Base-by-base conservation (phyloP, 768 basidiomycete genomes). In the Mrakia frigida region DNA sequence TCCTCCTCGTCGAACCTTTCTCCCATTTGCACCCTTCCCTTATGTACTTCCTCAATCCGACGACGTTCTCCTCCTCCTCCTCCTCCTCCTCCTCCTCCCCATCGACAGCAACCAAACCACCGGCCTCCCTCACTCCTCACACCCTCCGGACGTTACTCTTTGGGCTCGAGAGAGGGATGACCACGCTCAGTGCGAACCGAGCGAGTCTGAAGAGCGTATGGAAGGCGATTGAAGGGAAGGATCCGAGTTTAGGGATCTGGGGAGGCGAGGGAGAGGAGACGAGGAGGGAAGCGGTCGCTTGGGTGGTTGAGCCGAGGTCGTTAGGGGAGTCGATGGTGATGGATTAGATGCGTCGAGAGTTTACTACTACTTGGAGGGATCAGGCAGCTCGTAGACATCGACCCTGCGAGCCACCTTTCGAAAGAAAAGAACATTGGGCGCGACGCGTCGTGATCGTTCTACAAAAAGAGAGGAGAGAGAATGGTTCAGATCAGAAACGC, bases 141-240 rank as follows among this genome's bases (percentile, higher is more conserved):
- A 94, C 93, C 0, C 87, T 91, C 13, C 86, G 88, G 74, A 91
- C 90, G 73, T 85, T 94, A 84, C 83, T 89, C 28, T 88, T 87
- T 81, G 93, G 93, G 23, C 88, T 90, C 0, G 84, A 84, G 53
- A 83, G 87, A 37, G 89, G 90, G 0, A 90, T 91, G 91, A 94
- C 93, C 78, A 92, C 91, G n/a, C 84, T 95, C 68, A 94, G 93
- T 6, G 92, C 92, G 13, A 95, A 96, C 79, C 86, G 88, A 79
- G 87, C 90, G 41, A 92, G 92, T 79, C 88, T 94, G 35, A 89
- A 87, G 80, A 89, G 89, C 33, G 85, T 94, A n/a, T 77, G 93
- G 77, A 85, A 88, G 77, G 90, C 90, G 82, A 87, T 93, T 82
- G 87, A 85, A 74, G 80, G 82, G 43, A 60, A 28, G 31, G 73